These are phyloP conservation scores for Pholiota microspora DNA, from an alignment of 768 basidiomycete genomes.

Conservation along the genomic window DNA sequence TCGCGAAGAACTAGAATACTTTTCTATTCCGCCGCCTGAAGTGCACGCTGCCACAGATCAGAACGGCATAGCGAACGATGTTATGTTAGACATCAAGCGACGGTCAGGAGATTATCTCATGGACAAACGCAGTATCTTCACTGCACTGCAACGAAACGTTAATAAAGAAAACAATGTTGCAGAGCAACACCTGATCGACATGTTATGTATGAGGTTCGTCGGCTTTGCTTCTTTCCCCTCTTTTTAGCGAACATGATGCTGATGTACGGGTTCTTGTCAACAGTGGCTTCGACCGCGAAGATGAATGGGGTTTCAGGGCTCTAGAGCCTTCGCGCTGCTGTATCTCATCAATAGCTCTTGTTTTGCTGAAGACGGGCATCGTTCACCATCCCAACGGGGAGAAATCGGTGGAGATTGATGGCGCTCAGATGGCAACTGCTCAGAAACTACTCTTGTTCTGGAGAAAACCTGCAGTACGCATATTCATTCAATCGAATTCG, in stretches of 20 bases:
- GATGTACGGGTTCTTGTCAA: constrained; percentile 10
- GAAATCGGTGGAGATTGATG: constrained; percentile 79
- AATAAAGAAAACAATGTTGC: constrained; percentile 99
- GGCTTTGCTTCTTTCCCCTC: constrained; percentile 6
- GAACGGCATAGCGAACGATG: constrained; percentile 76
- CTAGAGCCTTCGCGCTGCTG: constrained; percentile 95
- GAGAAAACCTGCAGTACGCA: constrained; percentile 96
- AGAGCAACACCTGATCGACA: constrained; percentile 99
- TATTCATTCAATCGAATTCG: constrained; percentile 4
- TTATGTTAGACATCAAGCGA: constrained; percentile 78
- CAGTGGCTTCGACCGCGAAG: constrained; percentile 96
- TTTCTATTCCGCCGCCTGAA: constrained; percentile 84
- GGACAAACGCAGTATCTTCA: constrained; percentile 91
- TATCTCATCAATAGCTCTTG: constrained; percentile 97
- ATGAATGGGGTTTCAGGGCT: constrained; percentile 97
- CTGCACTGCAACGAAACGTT: constrained; percentile 96
- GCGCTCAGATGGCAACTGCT: constrained; percentile 92
- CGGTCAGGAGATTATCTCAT: constrained; percentile 86
- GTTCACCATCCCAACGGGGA: constrained; percentile 69
- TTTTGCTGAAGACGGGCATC: constrained; percentile 96
- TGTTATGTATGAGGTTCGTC: constrained; percentile 96
- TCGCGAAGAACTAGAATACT: constrained; percentile 97
- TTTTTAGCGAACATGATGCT: constrained; percentile 1
- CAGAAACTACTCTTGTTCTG: constrained; percentile 97
- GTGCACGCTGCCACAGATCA: constrained; percentile 64